A percentile compares a stretch with the other conserved stretches of the same genome.
These are phyloP conservation scores for Blastobotrys ciferrii DNA, from an alignment of 1,139 yeast genomes.

Conservation along the genomic window DNA sequence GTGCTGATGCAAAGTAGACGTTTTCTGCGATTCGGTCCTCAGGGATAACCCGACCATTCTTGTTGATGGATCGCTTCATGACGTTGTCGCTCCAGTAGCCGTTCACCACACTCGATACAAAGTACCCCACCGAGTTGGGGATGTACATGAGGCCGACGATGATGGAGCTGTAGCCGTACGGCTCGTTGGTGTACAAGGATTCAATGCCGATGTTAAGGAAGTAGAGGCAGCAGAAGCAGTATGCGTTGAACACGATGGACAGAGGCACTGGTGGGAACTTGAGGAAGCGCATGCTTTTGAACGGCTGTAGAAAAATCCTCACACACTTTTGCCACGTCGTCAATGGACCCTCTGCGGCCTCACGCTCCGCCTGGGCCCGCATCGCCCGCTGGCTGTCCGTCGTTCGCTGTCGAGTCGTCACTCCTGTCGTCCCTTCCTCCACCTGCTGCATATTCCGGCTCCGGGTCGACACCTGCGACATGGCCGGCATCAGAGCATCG, in stretches of 20 bases:
- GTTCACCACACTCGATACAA: constrained; percentile 69
- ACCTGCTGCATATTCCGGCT: background rate
- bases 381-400: background rate
- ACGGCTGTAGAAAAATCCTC: constrained; percentile 35
- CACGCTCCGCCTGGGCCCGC: background rate
- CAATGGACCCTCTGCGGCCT: background rate
- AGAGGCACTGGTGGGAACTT: constrained; percentile 70
- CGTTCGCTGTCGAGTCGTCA: background rate
- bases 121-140: constrained; percentile 78
- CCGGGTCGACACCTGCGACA: constrained; percentile 11
- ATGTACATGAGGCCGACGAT: constrained; percentile 75
- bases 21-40: constrained; percentile 81
- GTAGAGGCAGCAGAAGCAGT: constrained; percentile 67
- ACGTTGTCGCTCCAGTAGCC: constrained; percentile 77
- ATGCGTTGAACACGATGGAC: constrained; percentile 62
- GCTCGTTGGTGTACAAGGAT: constrained; percentile 56
- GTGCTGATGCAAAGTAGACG: constrained; percentile 58
- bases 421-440: background rate
- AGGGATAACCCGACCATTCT: constrained; percentile 66
- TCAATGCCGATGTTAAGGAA: constrained; percentile 75
- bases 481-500: constrained; percentile 10
- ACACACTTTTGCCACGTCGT: background rate
- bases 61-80: constrained; percentile 51
- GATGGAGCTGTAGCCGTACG: constrained; percentile 66
- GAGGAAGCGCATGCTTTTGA: constrained; percentile 29